Evolutionary conservation across 2,329 filamentous ascomycete species (phyloP).

Genomic region (Botrytis galanthina): DNA sequence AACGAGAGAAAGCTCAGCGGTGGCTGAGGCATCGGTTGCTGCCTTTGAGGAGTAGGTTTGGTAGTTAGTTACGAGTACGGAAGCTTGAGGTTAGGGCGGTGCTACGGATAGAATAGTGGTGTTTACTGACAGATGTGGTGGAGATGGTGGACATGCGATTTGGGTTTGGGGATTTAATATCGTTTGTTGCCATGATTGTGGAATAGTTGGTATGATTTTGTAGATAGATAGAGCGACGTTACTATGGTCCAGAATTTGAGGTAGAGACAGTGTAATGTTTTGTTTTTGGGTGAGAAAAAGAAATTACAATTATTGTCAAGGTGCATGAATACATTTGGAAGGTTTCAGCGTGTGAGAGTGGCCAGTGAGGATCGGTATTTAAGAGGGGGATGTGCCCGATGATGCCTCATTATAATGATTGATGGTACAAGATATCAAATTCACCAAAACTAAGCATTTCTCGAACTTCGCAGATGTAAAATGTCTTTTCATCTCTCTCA

Average conservation of each 20-base stretch:
- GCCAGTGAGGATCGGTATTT: constrained; percentile 3
- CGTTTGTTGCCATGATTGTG: constrained; percentile 24
- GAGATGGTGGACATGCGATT: constrained; percentile 28
- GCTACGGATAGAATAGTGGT: background rate
- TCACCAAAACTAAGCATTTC: background rate
- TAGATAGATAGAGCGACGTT: background rate
- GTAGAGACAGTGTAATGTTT: background rate
- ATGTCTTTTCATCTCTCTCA: background rate
- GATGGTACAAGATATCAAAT: background rate
- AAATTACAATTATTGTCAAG: background rate
- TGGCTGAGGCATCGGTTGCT: constrained; percentile 32
- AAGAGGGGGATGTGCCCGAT: constrained; percentile 1
- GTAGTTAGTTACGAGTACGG: background rate
- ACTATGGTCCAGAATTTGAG: background rate
- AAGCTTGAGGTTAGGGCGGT: constrained; percentile 10
- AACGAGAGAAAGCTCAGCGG: constrained; percentile 46
- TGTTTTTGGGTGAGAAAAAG: background rate
- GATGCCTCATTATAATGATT: background rate
- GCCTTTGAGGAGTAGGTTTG: constrained; percentile 22
- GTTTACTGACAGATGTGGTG: constrained; percentile 25
- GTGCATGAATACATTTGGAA: constrained; percentile 7
- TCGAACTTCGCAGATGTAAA: background rate
- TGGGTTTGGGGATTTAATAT: constrained; percentile 24
- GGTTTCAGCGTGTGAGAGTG: background rate
- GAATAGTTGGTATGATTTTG: background rate